These are phyloP conservation scores for Achlya hypogyna DNA, from an alignment of 352 stramenopile genomes.

Conservation along the genomic window DNA sequence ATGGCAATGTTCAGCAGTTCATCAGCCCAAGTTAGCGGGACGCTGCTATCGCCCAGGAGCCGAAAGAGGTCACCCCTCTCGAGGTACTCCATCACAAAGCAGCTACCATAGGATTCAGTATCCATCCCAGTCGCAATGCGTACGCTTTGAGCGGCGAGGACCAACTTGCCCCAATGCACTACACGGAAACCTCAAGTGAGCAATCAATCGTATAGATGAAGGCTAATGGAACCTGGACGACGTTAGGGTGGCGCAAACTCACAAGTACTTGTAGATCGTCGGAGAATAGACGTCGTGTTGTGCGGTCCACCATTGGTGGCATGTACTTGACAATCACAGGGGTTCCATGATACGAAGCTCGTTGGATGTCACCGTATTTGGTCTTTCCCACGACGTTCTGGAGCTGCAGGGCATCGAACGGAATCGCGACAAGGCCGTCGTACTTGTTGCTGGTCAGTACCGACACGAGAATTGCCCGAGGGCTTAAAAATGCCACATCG, in stretches of 20 bases:
- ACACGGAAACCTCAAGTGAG: not conserved
- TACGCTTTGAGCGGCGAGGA: slow-evolving; percentile 50
- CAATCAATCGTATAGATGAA: not conserved
- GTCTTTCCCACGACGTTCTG: not conserved
- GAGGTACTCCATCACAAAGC: slow-evolving; percentile 74
- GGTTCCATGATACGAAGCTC: slow-evolving; percentile 51
- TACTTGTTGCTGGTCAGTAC: not conserved
- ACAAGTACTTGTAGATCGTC: slow-evolving; percentile 66
- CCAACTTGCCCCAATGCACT: slow-evolving; percentile 65
- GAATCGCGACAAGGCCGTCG: slow-evolving; percentile 3
- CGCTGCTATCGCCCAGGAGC: slow-evolving; percentile 43
- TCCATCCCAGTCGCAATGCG: not conserved
- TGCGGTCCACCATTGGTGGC: slow-evolving; percentile 45
- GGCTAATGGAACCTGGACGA: slow-evolving; percentile 29
- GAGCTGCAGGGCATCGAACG: slow-evolving; percentile 5
- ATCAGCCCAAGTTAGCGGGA: slow-evolving; percentile 47
- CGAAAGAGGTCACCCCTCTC: slow-evolving; percentile 53
- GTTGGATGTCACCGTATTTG: slow-evolving; percentile 55
- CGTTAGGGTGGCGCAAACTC: slow-evolving; percentile 59
- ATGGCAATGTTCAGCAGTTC: slow-evolving; percentile 78
- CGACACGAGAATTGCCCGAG: not conserved
- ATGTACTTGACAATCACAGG: slow-evolving; percentile 71
- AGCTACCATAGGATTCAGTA: too few species aligned
- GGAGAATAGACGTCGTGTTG: slow-evolving; percentile 47
- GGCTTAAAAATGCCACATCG: not conserved